Evolutionary conservation across 257 asterid genomes (phyloP).

Genomic region (Solanum raphanifolium): DNA sequence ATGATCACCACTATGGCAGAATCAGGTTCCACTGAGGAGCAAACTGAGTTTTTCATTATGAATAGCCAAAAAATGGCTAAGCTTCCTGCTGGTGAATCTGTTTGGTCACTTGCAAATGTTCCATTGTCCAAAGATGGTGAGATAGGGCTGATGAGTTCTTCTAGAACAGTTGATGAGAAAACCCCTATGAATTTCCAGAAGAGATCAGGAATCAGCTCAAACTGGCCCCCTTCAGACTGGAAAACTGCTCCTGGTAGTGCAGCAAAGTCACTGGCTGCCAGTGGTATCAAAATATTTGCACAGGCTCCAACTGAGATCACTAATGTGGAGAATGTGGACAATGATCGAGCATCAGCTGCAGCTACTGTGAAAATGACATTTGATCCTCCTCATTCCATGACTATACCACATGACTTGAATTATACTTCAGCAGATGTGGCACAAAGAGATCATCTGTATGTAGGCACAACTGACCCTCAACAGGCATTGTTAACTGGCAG

Average conservation of each 20-base stretch:
- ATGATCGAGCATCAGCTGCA: slow-evolving; percentile 6
- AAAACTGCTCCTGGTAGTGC: slow-evolving; percentile 56
- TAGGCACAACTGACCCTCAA: slow-evolving; percentile 11
- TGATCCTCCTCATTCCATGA: slow-evolving; percentile 19
- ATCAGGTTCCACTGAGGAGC: slow-evolving; percentile 80
- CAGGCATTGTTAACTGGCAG: slow-evolving; percentile 69
- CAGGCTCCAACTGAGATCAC: slow-evolving; percentile 16
- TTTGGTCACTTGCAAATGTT: slow-evolving; percentile 52
- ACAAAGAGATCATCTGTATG: slow-evolving; percentile 20
- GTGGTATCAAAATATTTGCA: slow-evolving; percentile 1
- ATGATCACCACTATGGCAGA: slow-evolving; percentile 71
- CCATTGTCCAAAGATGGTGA: slow-evolving; percentile 19
- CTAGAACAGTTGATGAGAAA: slow-evolving; percentile 14
- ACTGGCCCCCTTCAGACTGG: slow-evolving; percentile 78
- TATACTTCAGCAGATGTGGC: slow-evolving; percentile 6
- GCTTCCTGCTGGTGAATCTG: slow-evolving; percentile 53
- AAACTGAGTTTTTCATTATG: slow-evolving; percentile 57
- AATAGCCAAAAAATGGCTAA: slow-evolving; percentile 71
- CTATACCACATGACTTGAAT: slow-evolving; percentile 12
- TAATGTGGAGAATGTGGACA: slow-evolving; percentile 14
- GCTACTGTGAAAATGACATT: slow-evolving; percentile 6
- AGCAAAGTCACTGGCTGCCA: slow-evolving; percentile 12
- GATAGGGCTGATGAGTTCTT: neutral
- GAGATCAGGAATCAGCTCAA: slow-evolving; percentile 23
- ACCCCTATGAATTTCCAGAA: slow-evolving; percentile 14